Base-by-base conservation (phyloP, 1,284 basidiomycete genomes). In the Naganishia sp. region DNA sequence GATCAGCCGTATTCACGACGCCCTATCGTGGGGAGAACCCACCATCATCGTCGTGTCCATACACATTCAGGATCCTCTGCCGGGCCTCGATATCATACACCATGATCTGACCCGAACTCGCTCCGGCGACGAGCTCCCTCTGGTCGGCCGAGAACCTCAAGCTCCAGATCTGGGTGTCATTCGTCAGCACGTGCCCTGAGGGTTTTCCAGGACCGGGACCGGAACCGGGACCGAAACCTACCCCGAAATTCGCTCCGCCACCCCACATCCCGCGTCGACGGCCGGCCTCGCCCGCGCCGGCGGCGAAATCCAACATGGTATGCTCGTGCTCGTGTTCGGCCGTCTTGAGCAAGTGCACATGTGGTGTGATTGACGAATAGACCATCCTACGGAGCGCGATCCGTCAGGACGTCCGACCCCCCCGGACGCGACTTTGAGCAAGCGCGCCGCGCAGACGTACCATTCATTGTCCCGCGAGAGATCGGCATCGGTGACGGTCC, bases 401-500 rank as follows among this genome's bases (percentile, higher is more conserved):
- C 36, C 28, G 45, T 21, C 28, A 44, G 28, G 21, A 21, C 21
- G 21, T 21, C 21, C 21, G 21, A 21, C 21, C 21, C 21, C 21
- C 21, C 21, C 21, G 21, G 21, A 21, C 21, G 21, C 21, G 21
- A 21, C 21, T 21, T 21, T 21, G 21, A 21, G 21, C 21, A 21
- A 21, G 21, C 21, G 21, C 21, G 21, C 21, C 21, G 21, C 21
- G 21, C 21, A 23, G 23, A 73, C 75, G 55, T 55, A 87, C 92
- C 90, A 88, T 78, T 94, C 87, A 69, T 96, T 98, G 75, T 94
- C 88, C 4, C 90, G 90, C 68, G 90, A 92, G 11, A 96, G 82
- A 77, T 97, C 92, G 15, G 92, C 93, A 79, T 99, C 95, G 2
- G 94, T 95, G 64, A 96, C 89, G 0, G 94, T 95, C 94, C 94